Conservation (phyloP, 2,329 filamentous ascomycete genomes). For the Beauveria medogensis region DNA sequence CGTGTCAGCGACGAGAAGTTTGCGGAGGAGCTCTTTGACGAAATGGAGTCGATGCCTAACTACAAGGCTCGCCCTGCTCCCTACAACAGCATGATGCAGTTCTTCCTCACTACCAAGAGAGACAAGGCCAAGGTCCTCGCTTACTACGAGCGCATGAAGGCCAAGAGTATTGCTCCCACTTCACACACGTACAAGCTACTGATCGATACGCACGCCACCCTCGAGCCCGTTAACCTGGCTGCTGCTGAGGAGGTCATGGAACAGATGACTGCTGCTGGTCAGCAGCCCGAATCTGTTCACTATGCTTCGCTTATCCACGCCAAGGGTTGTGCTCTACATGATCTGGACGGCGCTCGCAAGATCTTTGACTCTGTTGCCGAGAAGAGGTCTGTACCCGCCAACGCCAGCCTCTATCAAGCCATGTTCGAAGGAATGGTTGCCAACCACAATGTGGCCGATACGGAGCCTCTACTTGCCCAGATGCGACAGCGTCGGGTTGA, state of each 20-base stretch:
- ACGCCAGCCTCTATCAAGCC: constrained; percentile 88
- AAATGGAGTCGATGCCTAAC: constrained; percentile 98
- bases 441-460: constrained; percentile 75
- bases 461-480: constrained; percentile 62
- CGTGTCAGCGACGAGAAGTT: constrained; percentile 97
- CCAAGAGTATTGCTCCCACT: constrained; percentile 79
- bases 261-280: constrained; percentile 65
- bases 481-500: constrained; percentile 71
- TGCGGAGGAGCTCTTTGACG: constrained; percentile 94
- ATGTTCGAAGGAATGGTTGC: constrained; percentile 97
- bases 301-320: constrained; percentile 95
- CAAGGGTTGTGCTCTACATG: constrained; percentile 86
- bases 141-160: constrained; percentile 93
- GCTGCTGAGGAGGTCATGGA: constrained; percentile 79
- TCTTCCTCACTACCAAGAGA: constrained; percentile 95
- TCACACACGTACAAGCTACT: constrained; percentile 97
- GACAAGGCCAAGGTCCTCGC: constrained; percentile 88
- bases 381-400: constrained; percentile 58
- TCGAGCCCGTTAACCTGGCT: constrained; percentile 82
- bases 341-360: constrained; percentile 73
- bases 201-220: constrained; percentile 87
- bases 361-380: constrained; percentile 76
- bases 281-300: constrained; percentile 82
- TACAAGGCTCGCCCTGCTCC: constrained; percentile 96
- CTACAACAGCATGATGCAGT: constrained; percentile 99